Conservation (phyloP, 2,329 filamentous ascomycete genomes). For the Colletotrichum sp. region DNA sequence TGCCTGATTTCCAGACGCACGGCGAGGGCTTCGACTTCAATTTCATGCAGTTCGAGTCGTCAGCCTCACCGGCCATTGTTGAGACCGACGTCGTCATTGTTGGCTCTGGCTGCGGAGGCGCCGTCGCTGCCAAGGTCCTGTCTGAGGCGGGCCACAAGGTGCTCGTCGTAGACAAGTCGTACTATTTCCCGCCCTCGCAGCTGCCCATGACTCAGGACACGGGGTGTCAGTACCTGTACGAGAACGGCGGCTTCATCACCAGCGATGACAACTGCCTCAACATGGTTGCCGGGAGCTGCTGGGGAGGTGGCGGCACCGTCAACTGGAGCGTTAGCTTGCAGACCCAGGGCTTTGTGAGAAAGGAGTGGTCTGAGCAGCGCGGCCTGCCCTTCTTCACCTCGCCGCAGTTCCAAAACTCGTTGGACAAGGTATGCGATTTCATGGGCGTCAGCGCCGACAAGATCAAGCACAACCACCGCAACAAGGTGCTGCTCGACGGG, state of each 20-base stretch:
- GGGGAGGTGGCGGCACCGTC: slow-evolving; percentile 86
- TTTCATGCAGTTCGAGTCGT: slow-evolving; percentile 63
- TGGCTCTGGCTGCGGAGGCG: slow-evolving; percentile 86
- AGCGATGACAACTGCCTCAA: slow-evolving; percentile 63
- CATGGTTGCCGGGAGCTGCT: slow-evolving; percentile 73
- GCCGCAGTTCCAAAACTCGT: slow-evolving; percentile 74
- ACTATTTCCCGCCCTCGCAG: slow-evolving; percentile 74
- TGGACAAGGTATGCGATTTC: slow-evolving; percentile 79
- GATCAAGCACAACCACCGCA: slow-evolving; percentile 76
- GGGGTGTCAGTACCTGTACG: slow-evolving; percentile 70
- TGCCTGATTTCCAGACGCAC: slow-evolving; percentile 55
- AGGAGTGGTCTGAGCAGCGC: slow-evolving; percentile 75
- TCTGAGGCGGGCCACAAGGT: slow-evolving; percentile 78
- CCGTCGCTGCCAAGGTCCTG: slow-evolving; percentile 80
- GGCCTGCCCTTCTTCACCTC: slow-evolving; percentile 78
- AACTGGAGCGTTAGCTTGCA: slow-evolving; percentile 78
- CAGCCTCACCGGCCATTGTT: slow-evolving; percentile 56
- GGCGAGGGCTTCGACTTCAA: slow-evolving; percentile 59
- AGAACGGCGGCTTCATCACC: slow-evolving; percentile 65
- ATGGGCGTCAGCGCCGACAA: slow-evolving; percentile 76
- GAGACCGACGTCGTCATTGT: slow-evolving; percentile 85
- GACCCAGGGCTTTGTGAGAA: slow-evolving; percentile 77
- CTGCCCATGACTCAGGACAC: slow-evolving; percentile 75
- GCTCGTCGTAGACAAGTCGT: slow-evolving; percentile 82
- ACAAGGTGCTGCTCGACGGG: slow-evolving; percentile 76